Evolutionary conservation across 2,329 filamentous ascomycete genomes (phyloP).

Genomic region (Nigrospora sphaerica): DNA sequence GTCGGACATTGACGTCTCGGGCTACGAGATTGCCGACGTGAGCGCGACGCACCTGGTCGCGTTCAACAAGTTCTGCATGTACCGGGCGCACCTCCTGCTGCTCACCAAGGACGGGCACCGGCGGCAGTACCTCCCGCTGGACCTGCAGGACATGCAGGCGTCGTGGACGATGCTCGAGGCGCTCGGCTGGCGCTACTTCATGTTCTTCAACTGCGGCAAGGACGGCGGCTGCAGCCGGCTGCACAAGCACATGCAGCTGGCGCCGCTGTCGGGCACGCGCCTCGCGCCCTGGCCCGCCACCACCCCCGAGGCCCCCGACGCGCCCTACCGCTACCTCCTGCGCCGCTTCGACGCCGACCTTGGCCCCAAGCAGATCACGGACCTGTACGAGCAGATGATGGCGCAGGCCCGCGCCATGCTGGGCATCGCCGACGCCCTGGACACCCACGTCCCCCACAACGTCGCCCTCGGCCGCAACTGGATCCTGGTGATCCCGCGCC

Average conservation of each 20-base stretch:
- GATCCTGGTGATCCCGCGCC: constrained; percentile 40
- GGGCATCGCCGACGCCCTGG: constrained; percentile 1
- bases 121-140: constrained; percentile 36
- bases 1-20: constrained; percentile 33
- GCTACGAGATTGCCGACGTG: constrained; percentile 31
- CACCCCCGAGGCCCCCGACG: constrained; percentile 5
- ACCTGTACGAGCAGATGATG: constrained; percentile 19
- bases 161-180: constrained; percentile 22
- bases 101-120: constrained; percentile 37
- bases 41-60: constrained; percentile 35
- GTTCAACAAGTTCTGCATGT: constrained; percentile 41
- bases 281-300: constrained; percentile 18
- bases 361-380: constrained; percentile 9
- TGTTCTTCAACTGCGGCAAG: constrained; percentile 39
- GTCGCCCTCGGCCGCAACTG: constrained; percentile 33
- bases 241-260: constrained; percentile 42
- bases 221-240: constrained; percentile 35
- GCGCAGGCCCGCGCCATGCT: constrained; percentile 8
- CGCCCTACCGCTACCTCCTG: constrained; percentile 28
- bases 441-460: constrained; percentile 31
- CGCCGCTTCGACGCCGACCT: constrained; percentile 19
- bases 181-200: constrained; percentile 23
- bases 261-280: constrained; percentile 22
- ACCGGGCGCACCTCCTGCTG: constrained; percentile 38
- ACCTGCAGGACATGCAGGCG: constrained; percentile 30